Conservation (phyloP, 1,139 yeast genomes). For the Spathaspora jeffriesii region DNA sequence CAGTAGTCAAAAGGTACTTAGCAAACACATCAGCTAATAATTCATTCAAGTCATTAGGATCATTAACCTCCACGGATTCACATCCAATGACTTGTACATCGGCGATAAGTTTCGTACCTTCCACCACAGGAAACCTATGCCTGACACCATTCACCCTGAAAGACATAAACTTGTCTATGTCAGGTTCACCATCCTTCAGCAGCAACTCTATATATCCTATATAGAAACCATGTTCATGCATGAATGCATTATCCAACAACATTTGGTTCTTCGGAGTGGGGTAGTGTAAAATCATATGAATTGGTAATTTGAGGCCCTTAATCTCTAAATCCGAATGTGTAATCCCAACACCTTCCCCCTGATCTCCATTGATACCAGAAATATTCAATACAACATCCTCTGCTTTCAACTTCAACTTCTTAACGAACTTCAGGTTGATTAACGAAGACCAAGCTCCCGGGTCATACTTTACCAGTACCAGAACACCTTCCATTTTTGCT, state of each 20-base stretch:
- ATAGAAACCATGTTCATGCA: neutral
- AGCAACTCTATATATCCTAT: neutral
- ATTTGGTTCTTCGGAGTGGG: neutral
- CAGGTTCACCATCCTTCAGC: neutral
- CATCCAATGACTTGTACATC: neutral
- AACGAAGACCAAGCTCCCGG: neutral
- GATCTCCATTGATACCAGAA: neutral
- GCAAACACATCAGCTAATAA: neutral
- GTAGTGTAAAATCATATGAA: neutral
- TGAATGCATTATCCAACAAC: neutral
- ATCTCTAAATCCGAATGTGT: neutral
- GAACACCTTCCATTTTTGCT: neutral
- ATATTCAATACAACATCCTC: too few species aligned
- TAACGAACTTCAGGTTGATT: neutral
- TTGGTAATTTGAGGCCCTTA: neutral
- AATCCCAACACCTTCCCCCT: neutral
- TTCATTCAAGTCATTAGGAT: neutral
- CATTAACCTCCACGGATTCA: neutral
- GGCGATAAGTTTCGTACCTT: too few species aligned
- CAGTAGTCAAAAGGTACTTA: too few species aligned
- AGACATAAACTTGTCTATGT: neutral
- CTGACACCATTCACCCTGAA: neutral
- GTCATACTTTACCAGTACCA: neutral
- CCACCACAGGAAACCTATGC: neutral
- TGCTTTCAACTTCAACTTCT: neutral